Base-by-base conservation (phyloP, 2,329 filamentous ascomycete genomes). In the Apiospora arundinis region DNA sequence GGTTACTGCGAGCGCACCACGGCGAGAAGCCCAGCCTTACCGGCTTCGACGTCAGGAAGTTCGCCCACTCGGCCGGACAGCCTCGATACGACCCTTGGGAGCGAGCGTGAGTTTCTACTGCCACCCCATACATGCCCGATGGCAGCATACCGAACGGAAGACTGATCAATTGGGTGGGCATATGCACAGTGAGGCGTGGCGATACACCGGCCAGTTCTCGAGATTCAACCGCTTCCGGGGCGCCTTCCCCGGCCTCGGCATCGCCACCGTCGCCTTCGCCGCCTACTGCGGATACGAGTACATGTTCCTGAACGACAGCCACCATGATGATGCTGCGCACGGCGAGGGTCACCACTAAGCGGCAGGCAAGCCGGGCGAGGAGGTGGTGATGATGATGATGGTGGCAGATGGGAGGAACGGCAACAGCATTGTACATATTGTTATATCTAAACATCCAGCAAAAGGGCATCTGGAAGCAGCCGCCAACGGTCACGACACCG, bases 241-340 rank as follows among this genome's bases (percentile, higher is more conserved):
- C 78, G 87, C 91, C 74, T 94, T 99, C 81, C 96, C 96, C 48
- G 96, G 96, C 73, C 88, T 99, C 78, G 96, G 96, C 75, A 97
- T 95, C 77, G 96, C 95, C 44, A 93, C 93, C 6, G 95, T 96
- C 72, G 95, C 95, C 65, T 99, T 99, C 82, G 91, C 92, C 68
- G 92, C 87, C 74, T 99, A 99, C 86, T 94, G 95, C 82, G 90
- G 89, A 73, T 97, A 94, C 83, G 96, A 99, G 86, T 90, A 96
- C 82, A 84, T 97, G 70, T 97, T 98, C 83, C 81, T 97, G 77
- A 88, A 92, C 79, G 92, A 95, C 74, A 89, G 92, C 74, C 89
- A 91, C 76, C 90, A 90, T 79, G 84, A 88, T 75, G 85, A 84
- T 74, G 83, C 83, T 73, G 84, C 80, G 52, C 88, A 91, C 75